phyloP scores from a whole-genome alignment of 768 basidiomycete species.

The Butyriboletus loyo region DNA sequence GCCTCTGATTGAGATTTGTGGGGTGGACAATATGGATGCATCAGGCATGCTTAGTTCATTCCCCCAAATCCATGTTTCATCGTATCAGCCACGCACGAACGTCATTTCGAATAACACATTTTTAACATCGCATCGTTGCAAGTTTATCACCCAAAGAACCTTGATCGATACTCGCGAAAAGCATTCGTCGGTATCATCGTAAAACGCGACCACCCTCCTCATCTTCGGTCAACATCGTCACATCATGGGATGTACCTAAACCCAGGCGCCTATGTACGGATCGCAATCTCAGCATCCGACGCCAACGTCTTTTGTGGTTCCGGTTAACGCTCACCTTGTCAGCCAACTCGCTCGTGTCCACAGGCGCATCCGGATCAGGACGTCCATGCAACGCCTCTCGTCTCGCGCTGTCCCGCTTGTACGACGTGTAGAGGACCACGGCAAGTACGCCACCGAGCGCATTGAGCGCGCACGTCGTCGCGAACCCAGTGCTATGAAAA shows the following conservation, averaged over 20 bases:
- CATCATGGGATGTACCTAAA: background rate
- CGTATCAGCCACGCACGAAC: no score
- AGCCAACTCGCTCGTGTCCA: slow-evolving; percentile 64
- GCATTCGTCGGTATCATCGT: no score
- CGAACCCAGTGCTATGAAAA: slow-evolving; percentile 47
- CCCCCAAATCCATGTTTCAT: no score
- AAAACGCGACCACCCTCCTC: background rate
- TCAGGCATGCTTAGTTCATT: no score
- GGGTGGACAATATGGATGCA: no score
- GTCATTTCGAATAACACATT: no score
- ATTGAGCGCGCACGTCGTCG: slow-evolving; percentile 41
- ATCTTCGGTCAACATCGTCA: no score
- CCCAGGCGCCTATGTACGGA: background rate
- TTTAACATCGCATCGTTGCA: no score
- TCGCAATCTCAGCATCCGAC: background rate
- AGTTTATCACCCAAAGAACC: no score
- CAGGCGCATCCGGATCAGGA: slow-evolving; percentile 41
- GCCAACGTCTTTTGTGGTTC: background rate
- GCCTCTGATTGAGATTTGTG: no score
- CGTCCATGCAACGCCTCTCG: slow-evolving; percentile 53
- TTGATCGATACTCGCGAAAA: no score
- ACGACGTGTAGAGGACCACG: slow-evolving; percentile 55
- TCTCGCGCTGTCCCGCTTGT: slow-evolving; percentile 55
- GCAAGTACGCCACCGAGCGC: slow-evolving; percentile 24
- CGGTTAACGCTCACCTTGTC: slow-evolving; percentile 57